phyloP scores from a whole-genome alignment of 2,329 filamentous ascomycete genomes.

The Aschersonia sp. region DNA sequence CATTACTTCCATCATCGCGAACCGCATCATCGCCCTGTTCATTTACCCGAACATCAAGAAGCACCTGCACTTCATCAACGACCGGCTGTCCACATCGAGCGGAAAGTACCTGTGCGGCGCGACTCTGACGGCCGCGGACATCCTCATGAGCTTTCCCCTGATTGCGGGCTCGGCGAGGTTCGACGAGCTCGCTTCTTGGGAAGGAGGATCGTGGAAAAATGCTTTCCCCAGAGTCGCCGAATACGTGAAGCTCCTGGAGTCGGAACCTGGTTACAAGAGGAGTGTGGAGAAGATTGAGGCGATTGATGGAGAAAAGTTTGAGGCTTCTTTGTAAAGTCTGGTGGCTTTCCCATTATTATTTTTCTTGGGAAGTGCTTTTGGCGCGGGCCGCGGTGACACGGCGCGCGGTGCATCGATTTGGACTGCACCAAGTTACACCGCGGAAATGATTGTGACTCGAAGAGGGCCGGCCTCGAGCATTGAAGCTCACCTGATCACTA shows the following conservation, averaged over 20 bases:
- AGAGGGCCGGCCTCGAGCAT: too few relatives aligned
- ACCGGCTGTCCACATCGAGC: conserved; percentile 30
- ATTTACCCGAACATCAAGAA: conserved; percentile 31
- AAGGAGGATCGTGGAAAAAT: conserved; percentile 21
- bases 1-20: conserved; percentile 29
- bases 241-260: conserved; percentile 30
- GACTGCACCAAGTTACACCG: too few relatives aligned
- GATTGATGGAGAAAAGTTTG: conserved; percentile 25
- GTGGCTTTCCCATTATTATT: not conserved
- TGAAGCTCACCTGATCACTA: too few relatives aligned
- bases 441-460: too few relatives aligned
- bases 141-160: conserved; percentile 37
- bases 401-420: too few relatives aligned
- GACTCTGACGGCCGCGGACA: conserved; percentile 34
- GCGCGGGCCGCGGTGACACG: too few relatives aligned
- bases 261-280: conserved; percentile 30
- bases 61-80: conserved; percentile 35
- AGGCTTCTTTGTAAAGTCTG: conserved; percentile 5
- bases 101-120: conserved; percentile 33
- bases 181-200: conserved; percentile 25
- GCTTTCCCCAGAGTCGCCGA: conserved; percentile 29
- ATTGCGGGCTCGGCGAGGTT: conserved; percentile 26
- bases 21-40: conserved; percentile 22
- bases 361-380: too few relatives aligned
- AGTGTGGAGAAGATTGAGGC: conserved; percentile 33